These are phyloP conservation scores for Gastrolobium villosum DNA, from an alignment of 306 rosid species.

Conservation along the genomic window DNA sequence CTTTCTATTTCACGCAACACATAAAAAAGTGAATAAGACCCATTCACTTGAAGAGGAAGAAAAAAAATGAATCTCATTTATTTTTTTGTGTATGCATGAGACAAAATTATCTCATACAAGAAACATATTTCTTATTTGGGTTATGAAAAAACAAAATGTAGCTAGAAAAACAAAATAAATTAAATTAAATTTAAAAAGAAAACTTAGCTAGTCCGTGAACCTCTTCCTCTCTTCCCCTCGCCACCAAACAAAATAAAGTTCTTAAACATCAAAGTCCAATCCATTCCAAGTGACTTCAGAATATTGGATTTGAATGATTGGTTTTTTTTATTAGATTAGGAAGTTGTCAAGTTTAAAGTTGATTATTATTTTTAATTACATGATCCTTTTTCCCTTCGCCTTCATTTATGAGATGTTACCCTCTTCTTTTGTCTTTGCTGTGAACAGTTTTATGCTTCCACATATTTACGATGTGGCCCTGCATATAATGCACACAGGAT, in stretches of 20 bases:
- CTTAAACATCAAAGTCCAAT: conserved; percentile 38
- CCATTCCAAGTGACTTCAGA: conserved; percentile 28
- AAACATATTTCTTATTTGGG: neutral
- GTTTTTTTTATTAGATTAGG: conserved; percentile 4
- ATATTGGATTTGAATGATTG: conserved; percentile 29
- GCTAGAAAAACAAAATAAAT: conserved; percentile 8
- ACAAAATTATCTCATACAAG: too few relatives aligned
- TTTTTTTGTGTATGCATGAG: too few relatives aligned
- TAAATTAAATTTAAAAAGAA: neutral
- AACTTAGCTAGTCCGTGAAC: conserved; percentile 52
- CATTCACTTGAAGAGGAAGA: too few relatives aligned
- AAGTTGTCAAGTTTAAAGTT: conserved; percentile 28
- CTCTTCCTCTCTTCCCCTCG: conserved; percentile 15
- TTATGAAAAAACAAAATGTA: conserved; percentile 37
- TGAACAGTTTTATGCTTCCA: conserved; percentile 34
- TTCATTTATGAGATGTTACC: conserved; percentile 5
- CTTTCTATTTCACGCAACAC: too few relatives aligned
- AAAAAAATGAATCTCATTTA: too few relatives aligned
- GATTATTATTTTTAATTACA: neutral
- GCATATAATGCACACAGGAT: conserved; percentile 26
- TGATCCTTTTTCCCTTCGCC: neutral
- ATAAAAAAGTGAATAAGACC: too few relatives aligned
- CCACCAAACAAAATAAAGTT: neutral
- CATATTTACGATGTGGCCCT: conserved; percentile 15
- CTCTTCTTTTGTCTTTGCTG: conserved; percentile 35